Base-by-base conservation (phyloP, 2,329 filamentous ascomycete species). In the Calonectria hawksworthii region DNA sequence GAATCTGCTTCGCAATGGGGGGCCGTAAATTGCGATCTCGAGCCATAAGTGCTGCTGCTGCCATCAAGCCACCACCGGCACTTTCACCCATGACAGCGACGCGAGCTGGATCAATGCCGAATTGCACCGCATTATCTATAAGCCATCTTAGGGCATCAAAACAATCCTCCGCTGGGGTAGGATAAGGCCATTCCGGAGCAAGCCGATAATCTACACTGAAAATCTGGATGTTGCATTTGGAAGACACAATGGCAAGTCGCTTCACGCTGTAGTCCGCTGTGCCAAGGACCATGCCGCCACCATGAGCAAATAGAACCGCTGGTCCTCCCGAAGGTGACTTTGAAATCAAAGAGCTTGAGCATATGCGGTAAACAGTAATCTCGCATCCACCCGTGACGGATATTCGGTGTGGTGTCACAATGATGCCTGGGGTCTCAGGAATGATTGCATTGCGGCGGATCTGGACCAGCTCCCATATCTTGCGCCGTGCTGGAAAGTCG, bases 171-270 rank as follows among this genome's bases (percentile, higher is more conserved):
- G 77, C 56, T 1, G 73, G 47, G 1, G 67, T 66, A 11, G 78
- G 73, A 23, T 61, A 47, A 6, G 71, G 73, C 34, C 71, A 28
- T 65, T 80, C 76, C 2, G 78, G 78, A 23, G 78, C 78, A 44
- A 80, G 76, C 4, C 78, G 78, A 38, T 79, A 80, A 13, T 74
- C 70, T 41, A 80, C 68, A 3, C 61, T 72, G 69, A 80, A 80
- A 1, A 77, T 41, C 6, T 70, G 72, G 26, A 68, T 52, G 3
- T 47, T n/a, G 41, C 41, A 47, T 47, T 47, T 47, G 18, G 41
- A 21, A 16, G 41, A 9, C 6, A 47, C 41, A 9, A 47, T 47
- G 18, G 41, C 41, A 7, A 47, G 41, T 47, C 41, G 41, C 16
- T 47, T 47, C 16, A 47, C 41, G 21, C 41, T 47, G 41, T 47